These are phyloP conservation scores for Acacia concinna DNA, from an alignment of 331 rosid genomes.

Conservation along the genomic window DNA sequence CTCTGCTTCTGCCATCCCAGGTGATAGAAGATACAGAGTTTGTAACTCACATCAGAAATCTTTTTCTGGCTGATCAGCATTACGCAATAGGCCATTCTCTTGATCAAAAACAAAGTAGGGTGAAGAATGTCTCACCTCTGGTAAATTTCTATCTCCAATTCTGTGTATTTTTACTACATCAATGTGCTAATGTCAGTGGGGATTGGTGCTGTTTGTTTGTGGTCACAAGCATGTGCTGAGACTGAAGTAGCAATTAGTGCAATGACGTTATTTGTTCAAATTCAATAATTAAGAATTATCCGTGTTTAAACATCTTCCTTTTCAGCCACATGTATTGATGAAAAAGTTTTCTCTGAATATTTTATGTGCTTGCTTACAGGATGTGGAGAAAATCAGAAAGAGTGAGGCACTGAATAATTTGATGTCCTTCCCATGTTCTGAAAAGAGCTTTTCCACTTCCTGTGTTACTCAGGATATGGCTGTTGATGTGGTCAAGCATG, in stretches of 20 bases:
- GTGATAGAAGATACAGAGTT: constrained; percentile 70
- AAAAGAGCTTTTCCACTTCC: constrained; percentile 44
- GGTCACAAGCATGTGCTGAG: constrained; percentile 2
- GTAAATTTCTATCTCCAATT: constrained; percentile 46
- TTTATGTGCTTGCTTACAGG: constrained; percentile 37
- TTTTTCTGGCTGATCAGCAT: constrained; percentile 59
- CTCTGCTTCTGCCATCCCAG: constrained; percentile 36
- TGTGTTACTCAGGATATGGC: constrained; percentile 48
- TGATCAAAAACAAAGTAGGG: constrained; percentile 41
- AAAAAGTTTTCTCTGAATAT: constrained; percentile 47
- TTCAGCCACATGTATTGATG: constrained; percentile 44
- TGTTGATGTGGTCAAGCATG: constrained; percentile 51
- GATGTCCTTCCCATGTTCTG: constrained; percentile 46
- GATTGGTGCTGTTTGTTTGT: neutral
- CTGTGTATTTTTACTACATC: constrained; percentile 6
- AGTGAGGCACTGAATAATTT: constrained; percentile 48
- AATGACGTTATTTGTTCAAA: constrained; percentile 2
- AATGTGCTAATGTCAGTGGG: neutral
- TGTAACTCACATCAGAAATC: constrained; percentile 58
- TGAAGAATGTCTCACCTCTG: constrained; percentile 48
- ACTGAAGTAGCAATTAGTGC: constrained; percentile 1
- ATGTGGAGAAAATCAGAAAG: constrained; percentile 44
- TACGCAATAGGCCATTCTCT: constrained; percentile 38
- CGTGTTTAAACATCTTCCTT: constrained; percentile 24
- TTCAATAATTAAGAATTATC: constrained; percentile 9